A percentile compares a stretch with the other conserved stretches of the same genome.
Conservation (phyloP, 2,329 filamentous ascomycete species). For the Shiraia bambusicola region DNA sequence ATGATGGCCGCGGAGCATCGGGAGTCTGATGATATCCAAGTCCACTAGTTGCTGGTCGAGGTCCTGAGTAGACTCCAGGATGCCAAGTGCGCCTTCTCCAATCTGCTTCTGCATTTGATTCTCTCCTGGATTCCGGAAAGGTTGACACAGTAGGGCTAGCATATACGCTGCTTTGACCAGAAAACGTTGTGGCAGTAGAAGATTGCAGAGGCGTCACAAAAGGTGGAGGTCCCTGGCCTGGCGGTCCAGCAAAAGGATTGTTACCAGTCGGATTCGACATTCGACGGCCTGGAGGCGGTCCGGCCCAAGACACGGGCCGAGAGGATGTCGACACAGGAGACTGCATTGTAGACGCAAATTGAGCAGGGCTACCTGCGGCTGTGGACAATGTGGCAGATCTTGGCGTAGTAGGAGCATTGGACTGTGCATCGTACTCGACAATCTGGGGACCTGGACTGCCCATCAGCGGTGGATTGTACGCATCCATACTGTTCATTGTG, state of each 20-base stretch:
- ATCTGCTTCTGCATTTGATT: slow-evolving; percentile 72
- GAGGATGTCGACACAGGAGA: slow-evolving; percentile 73
- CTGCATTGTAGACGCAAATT: slow-evolving; percentile 66
- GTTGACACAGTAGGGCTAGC: slow-evolving; percentile 67
- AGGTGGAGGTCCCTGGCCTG: slow-evolving; percentile 60
- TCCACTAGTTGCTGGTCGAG: slow-evolving; percentile 68
- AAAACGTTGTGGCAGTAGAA: slow-evolving; percentile 57
- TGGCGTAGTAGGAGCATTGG: slow-evolving; percentile 76
- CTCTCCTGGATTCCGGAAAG: slow-evolving; percentile 64
- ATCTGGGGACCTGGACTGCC: slow-evolving; percentile 66
- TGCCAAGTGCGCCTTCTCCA: slow-evolving; percentile 90
- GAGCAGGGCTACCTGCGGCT: slow-evolving; percentile 69
- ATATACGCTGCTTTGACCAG: slow-evolving; percentile 60
- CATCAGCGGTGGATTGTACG: slow-evolving; percentile 60
- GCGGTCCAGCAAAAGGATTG: slow-evolving; percentile 72
- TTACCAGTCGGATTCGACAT: slow-evolving; percentile 78
- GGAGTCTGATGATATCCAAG: slow-evolving; percentile 75
- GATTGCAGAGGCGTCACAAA: slow-evolving; percentile 58
- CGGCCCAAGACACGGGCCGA: slow-evolving; percentile 72
- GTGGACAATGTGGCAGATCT: slow-evolving; percentile 81
- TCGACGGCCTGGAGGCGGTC: slow-evolving; percentile 68
- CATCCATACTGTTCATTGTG: slow-evolving; percentile 57
- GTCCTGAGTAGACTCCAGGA: slow-evolving; percentile 66
- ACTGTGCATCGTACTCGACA: slow-evolving; percentile 64
- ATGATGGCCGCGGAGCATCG: slow-evolving; percentile 59